These are phyloP conservation scores for Suillus cothurnatus DNA, from an alignment of 768 basidiomycete species.

Conservation along the genomic window DNA sequence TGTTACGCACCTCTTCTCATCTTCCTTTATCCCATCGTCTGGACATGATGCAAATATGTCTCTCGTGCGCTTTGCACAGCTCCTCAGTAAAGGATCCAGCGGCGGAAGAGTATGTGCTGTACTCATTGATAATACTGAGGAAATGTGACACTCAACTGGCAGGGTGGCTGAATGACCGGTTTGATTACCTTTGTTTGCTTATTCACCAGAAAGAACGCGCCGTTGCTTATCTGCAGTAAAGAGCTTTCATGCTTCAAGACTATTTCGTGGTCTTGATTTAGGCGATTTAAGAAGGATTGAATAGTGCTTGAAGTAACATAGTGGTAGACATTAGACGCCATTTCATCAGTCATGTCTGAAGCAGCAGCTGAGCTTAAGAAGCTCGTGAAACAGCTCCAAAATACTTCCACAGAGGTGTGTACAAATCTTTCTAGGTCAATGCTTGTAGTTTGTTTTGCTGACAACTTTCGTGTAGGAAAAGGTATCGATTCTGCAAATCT, in stretches of 20 bases:
- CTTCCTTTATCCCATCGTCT: slow-evolving; percentile 61
- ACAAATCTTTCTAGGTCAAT: slow-evolving; percentile 35
- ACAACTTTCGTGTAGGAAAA: slow-evolving; percentile 52
- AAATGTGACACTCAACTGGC: background rate
- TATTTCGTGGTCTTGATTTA: background rate
- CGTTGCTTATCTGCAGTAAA: background rate
- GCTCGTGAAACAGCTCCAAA: slow-evolving; percentile 80
- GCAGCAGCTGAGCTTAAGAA: slow-evolving; percentile 67
- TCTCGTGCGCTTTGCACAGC: slow-evolving; percentile 70
- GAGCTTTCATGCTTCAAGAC: slow-evolving; percentile 6
- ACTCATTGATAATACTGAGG: slow-evolving; percentile 17
- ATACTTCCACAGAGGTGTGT: slow-evolving; percentile 59
- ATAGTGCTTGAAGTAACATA: slow-evolving; percentile 11
- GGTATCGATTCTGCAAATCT: slow-evolving; percentile 54
- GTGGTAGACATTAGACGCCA: slow-evolving; percentile 25
- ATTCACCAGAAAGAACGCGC: slow-evolving; percentile 3
- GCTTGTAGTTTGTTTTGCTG: slow-evolving; percentile 39
- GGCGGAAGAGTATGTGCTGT: slow-evolving; percentile 60
- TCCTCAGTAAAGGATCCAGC: slow-evolving; percentile 63
- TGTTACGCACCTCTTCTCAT: slow-evolving; percentile 64
- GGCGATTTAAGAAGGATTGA: slow-evolving; percentile 7
- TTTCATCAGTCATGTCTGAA: slow-evolving; percentile 32
- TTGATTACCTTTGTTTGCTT: slow-evolving; percentile 26
- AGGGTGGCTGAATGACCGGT: background rate
- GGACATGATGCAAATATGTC: slow-evolving; percentile 68